Percentiles rank a stretch among this genome's conserved stretches.
Evolutionary conservation across 164 flowering plant genomes (phyloP).

Genomic region (Malania oleifera): DNA sequence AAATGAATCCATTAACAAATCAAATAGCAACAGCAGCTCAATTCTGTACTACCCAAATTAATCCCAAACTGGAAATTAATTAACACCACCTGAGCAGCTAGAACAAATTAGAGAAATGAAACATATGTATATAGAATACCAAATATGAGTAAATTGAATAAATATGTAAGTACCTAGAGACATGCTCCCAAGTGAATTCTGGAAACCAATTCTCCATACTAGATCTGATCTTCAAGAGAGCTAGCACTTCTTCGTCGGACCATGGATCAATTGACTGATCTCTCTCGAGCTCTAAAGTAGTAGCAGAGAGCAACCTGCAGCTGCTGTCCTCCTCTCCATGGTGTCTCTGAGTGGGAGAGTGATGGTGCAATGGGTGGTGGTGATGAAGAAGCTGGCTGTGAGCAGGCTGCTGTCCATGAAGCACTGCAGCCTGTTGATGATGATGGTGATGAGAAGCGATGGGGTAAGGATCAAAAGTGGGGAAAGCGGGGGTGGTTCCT

Average conservation of each 20-base stretch:
- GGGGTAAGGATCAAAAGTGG: conserved; percentile 15
- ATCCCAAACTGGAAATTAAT: no score
- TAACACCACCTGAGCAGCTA: no score
- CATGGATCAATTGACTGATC: conserved; percentile 32
- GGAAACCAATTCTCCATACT: conserved; percentile 56
- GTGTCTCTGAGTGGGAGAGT: conserved; percentile 9
- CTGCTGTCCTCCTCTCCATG: conserved; percentile 12
- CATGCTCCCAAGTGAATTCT: conserved; percentile 72
- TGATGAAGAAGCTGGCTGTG: background rate
- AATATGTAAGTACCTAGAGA: conserved; percentile 52
- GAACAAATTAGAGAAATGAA: no score
- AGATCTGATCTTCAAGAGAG: conserved; percentile 64
- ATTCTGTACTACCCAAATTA: no score
- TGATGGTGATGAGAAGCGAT: conserved; percentile 13
- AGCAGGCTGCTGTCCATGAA: no score
- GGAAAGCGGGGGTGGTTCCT: conserved; percentile 7
- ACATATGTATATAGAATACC: no score
- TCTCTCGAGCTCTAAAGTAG: conserved; percentile 17
- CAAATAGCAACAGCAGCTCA: no score
- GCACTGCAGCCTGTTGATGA: no score
- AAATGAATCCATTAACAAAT: no score
- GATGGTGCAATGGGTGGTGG: conserved; percentile 20
- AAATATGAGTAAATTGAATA: background rate
- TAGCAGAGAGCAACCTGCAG: conserved; percentile 2
- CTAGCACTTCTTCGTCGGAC: conserved; percentile 60